Evolutionary conservation across 345 rosid species (phyloP).

Genomic region (Heritiera littoralis): DNA sequence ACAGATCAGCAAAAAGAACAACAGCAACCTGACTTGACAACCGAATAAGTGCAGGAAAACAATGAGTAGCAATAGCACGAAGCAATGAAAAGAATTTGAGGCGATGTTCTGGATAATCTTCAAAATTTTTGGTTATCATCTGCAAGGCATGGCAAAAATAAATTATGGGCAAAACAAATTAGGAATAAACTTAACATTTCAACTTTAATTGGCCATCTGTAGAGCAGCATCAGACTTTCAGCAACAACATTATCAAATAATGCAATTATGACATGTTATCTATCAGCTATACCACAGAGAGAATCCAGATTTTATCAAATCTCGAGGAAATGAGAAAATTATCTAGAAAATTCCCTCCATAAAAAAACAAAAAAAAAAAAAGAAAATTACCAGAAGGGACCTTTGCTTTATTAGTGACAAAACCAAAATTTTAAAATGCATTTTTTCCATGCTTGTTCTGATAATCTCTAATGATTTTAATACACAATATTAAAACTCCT

Average conservation of each 20-base stretch:
- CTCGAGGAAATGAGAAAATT: neutral
- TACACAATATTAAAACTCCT: neutral
- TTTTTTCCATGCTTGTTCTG: neutral
- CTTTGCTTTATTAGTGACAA: neutral
- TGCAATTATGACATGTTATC: neutral
- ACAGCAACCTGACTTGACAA: conserved; percentile 88
- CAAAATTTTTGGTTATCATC: conserved; percentile 99
- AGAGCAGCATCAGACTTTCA: neutral
- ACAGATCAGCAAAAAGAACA: conserved; percentile 10
- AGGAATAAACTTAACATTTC: neutral
- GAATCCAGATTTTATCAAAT: neutral
- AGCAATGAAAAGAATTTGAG: conserved; percentile 96
- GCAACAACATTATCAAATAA: neutral
- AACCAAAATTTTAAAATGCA: neutral
- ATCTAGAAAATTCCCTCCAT: neutral
- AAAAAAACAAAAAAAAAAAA: neutral
- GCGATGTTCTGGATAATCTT: conserved; percentile 99
- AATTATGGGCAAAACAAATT: conserved; percentile 4
- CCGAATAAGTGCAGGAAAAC: conserved; percentile 91
- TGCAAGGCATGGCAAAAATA: conserved; percentile 35
- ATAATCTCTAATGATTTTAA: neutral
- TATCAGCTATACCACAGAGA: neutral
- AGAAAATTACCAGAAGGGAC: neutral
- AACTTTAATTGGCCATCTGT: neutral
- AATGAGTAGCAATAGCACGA: conserved; percentile 91